Percentiles rank a stretch among this genome's conserved stretches.
Conservation (phyloP, 2,329 filamentous ascomycete species). For the Truncatella angustata region DNA sequence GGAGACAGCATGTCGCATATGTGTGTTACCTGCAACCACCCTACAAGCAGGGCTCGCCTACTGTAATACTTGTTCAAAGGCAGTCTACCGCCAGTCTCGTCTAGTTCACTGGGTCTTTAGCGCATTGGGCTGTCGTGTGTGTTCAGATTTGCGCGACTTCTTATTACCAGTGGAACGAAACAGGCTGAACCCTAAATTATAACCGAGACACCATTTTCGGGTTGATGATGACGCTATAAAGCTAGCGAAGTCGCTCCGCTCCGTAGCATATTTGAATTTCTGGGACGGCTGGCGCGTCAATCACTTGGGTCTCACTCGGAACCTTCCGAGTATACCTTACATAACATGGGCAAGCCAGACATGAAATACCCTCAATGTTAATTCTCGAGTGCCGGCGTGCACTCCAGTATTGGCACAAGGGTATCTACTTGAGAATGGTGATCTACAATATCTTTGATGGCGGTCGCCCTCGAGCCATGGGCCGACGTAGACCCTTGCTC, state of each 20-base stretch:
- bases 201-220: not conserved
- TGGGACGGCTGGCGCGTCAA: constrained; percentile 8
- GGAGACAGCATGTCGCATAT: too few relatives aligned
- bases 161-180: too few relatives aligned
- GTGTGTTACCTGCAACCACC: not conserved
- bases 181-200: not conserved
- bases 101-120: not conserved
- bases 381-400: not conserved
- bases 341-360: not conserved
- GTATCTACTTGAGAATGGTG: constrained; percentile 2
- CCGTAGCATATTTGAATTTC: not conserved
- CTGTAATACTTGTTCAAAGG: too few relatives aligned
- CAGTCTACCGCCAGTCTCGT: not conserved
- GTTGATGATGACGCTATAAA: constrained; percentile 6
- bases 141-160: not conserved
- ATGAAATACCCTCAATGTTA: not conserved
- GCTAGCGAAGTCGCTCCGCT: not conserved
- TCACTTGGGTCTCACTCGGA: not conserved
- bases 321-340: not conserved
- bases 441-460: not conserved
- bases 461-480: not conserved
- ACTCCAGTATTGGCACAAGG: not conserved
- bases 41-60: not conserved
- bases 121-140: not conserved
- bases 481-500: constrained; percentile 5